Evolutionary conservation across 2,329 filamentous ascomycete genomes (phyloP), one percentile per base, ranked within the genome.

Genomic region (Xylaria sp.): DNA sequence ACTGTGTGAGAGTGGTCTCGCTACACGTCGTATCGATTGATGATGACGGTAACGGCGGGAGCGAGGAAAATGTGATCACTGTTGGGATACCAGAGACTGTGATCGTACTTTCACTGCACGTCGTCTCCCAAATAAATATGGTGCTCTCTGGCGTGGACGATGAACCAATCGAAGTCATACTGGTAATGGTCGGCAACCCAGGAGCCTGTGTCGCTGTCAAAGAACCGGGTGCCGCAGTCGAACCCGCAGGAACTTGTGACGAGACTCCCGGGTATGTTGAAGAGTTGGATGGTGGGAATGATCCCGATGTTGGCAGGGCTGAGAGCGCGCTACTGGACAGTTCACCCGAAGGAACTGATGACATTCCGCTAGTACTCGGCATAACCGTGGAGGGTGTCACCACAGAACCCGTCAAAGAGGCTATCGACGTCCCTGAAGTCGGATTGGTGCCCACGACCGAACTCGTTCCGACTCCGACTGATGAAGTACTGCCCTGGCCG

Each of bases 11-110:
- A 25, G 68, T 74, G 18, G 70, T 72, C 66, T 74, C 71, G 51
- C 57, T 71, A 41, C 70, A 72, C 2, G 72, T 73, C 37, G 72
- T 73, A 32, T 72, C 69, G 50, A 71, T 64, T 20, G 70, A 54
- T 2, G 52, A 37, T 12, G 44, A 23, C 13, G 62, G 18, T 20
- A 28, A 39, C 18, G 66, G n/a, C 37, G 32, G 52, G 41, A 55
- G 15, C 44, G 70, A 51, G 20, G 61, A 58, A 18, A 71, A 54
- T 13, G 72, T 72, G 39, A 69, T 3, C 5, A 70, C 34, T 0
- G 65, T 70, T 7, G 61, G 67, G 50, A 68, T 71, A 44, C 66
- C 64, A 44, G 66, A 72, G 55, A 67, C 60, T 57, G 62, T 72
- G 54, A 71, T 67, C 50, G 71, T 72, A 37, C 50, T 72, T 61